Evolutionary conservation across 768 basidiomycete genomes (phyloP), one percentile per base, ranked within the genome.

Genomic region (Clitopilus passeckerianus): DNA sequence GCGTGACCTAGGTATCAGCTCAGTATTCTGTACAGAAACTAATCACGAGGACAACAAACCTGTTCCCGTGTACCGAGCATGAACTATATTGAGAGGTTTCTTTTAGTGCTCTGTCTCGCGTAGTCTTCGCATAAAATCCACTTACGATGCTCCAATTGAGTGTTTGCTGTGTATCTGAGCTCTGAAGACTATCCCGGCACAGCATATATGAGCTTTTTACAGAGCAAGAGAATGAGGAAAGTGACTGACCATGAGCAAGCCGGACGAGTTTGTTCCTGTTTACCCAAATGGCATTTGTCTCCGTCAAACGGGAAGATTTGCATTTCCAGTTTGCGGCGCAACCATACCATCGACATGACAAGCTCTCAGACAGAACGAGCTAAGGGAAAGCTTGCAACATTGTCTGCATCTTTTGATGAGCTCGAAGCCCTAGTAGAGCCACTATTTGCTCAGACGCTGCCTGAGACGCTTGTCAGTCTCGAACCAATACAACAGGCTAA

Each of bases 51-150:
- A 58, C 20, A 53, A 60, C 86, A 52, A 64, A 93, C 92, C 94
- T 37, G 96, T 99, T 44, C 96, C 96, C 23, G 93, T 94, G 70
- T 97, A 97, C 59, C 95, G 85, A 66, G 95, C 93, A 71, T 98
- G 95, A 63, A 98, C 95, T 97, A 63, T 22, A 50, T 60, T 53
- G 35, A 57, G 63, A 58, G 60, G 61, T 61, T 65, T 53, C 61
- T 7, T 30, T 30, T 30, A 30, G 27, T 30, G 52, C 60, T 58
- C 33, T 52, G 61, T 58, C 41, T 62, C 58, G 41, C 27, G 4
- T 7, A 61, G 63, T 46, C 34, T 22, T 34, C 59, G 53, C 34
- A 52, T 54, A 24, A 57, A 57, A 22, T 24, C n/a, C 16, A 82
- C 93, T 72, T 67, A 96, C 95, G 77, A 74, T 97, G 95, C 72